Evolutionary conservation across 768 basidiomycete species (phyloP).

Genomic region (Phallus indusiatus): DNA sequence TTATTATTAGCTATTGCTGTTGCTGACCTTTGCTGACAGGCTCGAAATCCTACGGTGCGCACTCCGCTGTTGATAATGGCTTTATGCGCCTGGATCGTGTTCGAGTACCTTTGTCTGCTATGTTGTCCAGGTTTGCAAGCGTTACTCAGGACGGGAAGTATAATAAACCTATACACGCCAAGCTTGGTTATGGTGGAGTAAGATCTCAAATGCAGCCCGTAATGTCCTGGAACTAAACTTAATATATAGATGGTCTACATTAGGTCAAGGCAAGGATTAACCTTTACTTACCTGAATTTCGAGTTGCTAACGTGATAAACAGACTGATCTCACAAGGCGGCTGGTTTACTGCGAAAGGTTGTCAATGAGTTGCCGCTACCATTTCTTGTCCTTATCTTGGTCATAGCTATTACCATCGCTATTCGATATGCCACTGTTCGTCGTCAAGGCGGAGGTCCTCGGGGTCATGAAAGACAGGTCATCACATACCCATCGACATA

Average conservation of each 20-base stretch:
- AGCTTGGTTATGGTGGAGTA: conserved; percentile 69
- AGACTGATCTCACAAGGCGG: conserved; percentile 60
- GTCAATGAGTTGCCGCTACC: background rate
- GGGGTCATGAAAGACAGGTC: conserved; percentile 54
- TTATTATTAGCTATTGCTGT: background rate
- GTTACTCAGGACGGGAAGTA: conserved; percentile 61
- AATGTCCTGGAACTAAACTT: background rate
- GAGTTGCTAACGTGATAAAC: background rate
- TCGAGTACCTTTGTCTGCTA: conserved; percentile 56
- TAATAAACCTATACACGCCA: conserved; percentile 57
- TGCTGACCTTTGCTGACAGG: conserved; percentile 26
- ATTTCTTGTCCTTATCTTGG: background rate
- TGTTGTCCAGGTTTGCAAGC: conserved; percentile 67
- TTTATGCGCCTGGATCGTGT: conserved; percentile 58
- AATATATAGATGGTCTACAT: conserved; percentile 59
- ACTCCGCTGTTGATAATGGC: conserved; percentile 50
- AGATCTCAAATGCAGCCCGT: conserved; percentile 17
- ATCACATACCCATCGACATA: conserved; percentile 68
- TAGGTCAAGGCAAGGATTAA: conserved; percentile 42
- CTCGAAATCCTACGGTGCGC: conserved; percentile 46
- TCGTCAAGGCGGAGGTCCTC: conserved; percentile 50
- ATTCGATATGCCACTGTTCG: conserved; percentile 67
- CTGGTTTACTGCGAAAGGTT: conserved; percentile 60
- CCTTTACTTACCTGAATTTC: background rate
- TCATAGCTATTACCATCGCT: conserved; percentile 46